Percentiles rank a stretch among this genome's conserved stretches.
phyloP scores from a whole-genome alignment of 73 alveolate species.

The Paramecium tetraurelia region DNA sequence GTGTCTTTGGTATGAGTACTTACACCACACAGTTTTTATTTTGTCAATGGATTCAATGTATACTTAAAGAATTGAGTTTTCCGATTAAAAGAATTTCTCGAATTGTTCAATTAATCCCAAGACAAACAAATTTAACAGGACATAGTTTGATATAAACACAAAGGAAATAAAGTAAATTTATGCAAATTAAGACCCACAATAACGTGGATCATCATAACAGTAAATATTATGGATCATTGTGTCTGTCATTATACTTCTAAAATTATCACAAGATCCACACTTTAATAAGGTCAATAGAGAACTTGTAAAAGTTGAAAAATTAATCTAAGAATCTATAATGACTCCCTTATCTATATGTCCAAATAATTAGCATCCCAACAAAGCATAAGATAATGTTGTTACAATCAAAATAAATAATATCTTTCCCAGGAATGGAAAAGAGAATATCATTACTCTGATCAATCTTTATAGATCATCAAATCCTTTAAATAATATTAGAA shows the following conservation, averaged over 20 bases:
- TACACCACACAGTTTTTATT: conserved; percentile 44
- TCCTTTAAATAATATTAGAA: conserved; percentile 17
- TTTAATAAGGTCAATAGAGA: background rate
- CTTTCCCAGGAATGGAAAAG: conserved; percentile 17
- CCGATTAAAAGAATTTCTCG: background rate
- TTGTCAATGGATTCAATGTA: conserved; percentile 27
- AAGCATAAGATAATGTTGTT: background rate
- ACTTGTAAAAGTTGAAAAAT: background rate
- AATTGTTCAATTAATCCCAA: conserved; percentile 49
- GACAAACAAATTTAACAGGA: conserved; percentile 18
- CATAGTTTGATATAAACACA: conserved; percentile 15
- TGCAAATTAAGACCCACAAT: conserved; percentile 29
- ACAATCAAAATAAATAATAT: background rate
- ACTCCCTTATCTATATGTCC: conserved; percentile 16
- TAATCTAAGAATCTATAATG: background rate
- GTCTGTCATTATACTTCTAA: background rate
- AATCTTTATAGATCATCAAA: conserved; percentile 4
- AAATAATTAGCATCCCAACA: background rate
- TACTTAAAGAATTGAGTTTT: background rate
- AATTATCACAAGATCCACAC: conserved; percentile 6
- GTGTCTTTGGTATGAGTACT: background rate
- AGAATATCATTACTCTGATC: background rate
- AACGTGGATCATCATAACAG: background rate
- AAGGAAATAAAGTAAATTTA: background rate
- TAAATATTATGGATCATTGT: conserved; percentile 16